These are phyloP conservation scores for Termitomyces sp. DNA, from an alignment of 768 basidiomycete genomes.

Conservation along the genomic window DNA sequence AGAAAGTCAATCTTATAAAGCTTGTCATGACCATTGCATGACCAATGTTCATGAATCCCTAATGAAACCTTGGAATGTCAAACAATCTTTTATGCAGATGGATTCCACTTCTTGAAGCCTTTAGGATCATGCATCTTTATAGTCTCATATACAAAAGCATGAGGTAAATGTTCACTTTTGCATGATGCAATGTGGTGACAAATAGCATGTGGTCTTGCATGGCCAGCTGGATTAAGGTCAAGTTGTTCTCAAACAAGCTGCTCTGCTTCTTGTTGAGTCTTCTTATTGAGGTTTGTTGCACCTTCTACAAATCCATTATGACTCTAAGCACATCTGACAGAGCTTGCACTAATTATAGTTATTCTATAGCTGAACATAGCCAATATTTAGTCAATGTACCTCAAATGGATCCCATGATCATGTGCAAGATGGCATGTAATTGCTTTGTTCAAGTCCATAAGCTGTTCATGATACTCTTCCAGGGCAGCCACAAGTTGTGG, in stretches of 20 bases:
- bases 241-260: background rate
- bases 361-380: too few relatives aligned
- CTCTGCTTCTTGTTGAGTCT: background rate
- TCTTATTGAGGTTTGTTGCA: background rate
- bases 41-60: background rate
- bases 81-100: background rate
- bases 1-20: slow-evolving; percentile 32
- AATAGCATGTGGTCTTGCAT: background rate
- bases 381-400: too few relatives aligned
- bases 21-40: background rate
- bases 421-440: background rate
- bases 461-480: slow-evolving; percentile 15
- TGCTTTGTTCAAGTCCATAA: background rate
- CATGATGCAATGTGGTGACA: background rate
- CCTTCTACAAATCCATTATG: background rate
- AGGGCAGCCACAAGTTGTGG: background rate
- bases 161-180: background rate
- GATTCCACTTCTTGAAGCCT: background rate
- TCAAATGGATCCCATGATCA: background rate
- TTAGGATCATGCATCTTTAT: too few relatives aligned
- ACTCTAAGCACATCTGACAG: background rate
- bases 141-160: background rate
- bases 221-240: too few relatives aligned
- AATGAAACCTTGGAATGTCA: slow-evolving; percentile 27
- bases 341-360: background rate